Base-by-base conservation (phyloP, 192 early-diverging fungal genomes). In the Linnemannia zychae region DNA sequence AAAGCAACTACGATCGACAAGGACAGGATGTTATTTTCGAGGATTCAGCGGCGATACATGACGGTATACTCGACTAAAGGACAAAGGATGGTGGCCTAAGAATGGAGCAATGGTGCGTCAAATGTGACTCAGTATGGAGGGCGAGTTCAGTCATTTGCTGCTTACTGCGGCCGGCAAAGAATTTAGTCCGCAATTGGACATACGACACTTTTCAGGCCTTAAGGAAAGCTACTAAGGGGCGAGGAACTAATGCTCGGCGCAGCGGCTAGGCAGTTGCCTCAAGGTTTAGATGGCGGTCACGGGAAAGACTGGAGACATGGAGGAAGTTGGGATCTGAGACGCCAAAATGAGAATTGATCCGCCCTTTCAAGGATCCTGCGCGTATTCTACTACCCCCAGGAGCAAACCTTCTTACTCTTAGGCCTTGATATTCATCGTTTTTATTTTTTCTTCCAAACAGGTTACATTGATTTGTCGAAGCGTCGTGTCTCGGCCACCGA, bases 391-490 rank as follows among this genome's bases (percentile, higher is more conserved):
- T n/a, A n/a, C n/a, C n/a, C n/a, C n/a, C n/a, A n/a, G n/a, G n/a
- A n/a, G n/a, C n/a, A n/a, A n/a, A n/a, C n/a, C n/a, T n/a, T n/a
- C n/a, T n/a, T n/a, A n/a, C n/a, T n/a, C n/a, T n/a, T n/a, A n/a
- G n/a, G n/a, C n/a, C n/a, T n/a, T n/a, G n/a, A n/a, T n/a, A n/a
- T n/a, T n/a, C 50, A 15, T 0, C 6, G 1, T 52, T 18, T 57
- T n/a, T 7, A 57, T 5, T 22, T 57, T 7, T 9, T 15, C 22
- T 31, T 48, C 6, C 40, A 4, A 40, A n/a, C 73, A 95, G 95
- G 98, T 37, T 99, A 99, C 90, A 99, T 99, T 88, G 98, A 99
- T 89, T 87, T 99, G 84, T 98, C 97, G 11, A 99, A 99, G 93
- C 94, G 97, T 85, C 92, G 96, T 78, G 97, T 97, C 50, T 93